Base-by-base conservation (phyloP, 1,139 yeast genomes). In the Yamadazyma atlantica region DNA sequence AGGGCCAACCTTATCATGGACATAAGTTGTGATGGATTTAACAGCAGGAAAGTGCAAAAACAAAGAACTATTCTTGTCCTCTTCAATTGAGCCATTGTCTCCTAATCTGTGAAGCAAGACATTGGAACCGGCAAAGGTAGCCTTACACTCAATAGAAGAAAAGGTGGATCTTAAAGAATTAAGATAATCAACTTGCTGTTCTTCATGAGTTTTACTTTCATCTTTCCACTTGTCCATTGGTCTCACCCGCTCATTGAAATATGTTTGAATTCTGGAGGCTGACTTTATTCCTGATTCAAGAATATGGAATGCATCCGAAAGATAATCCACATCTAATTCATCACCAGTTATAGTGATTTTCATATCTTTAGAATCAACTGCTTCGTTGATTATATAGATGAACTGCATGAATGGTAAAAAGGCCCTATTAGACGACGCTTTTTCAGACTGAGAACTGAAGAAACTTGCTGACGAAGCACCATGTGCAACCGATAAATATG, bases 21-120 rank as follows among this genome's bases (percentile, higher is more conserved):
- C 44, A 42, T 68, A 72, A 41, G 53, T 55, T 8, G 64, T 56
- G 3, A 76, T 71, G 8, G 86, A 69, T 35, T 69, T 72, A 1
- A 90, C 78, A 1, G 90, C 85, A 0, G 98, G 98, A 0, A 96
- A 79, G 38, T 78, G 85, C 23, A 90, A 60, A 31, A 69, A 73
- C 19, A 89, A 65, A 0, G 90, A 77, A 0, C 85, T 81, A 0
- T 76, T 48, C 36, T 65, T 43, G 6, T 16, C 17, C 12, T 28
- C 12, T 10, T 28, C 30, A 5, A 28, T 16, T 16, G 30, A 28
- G 38, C 69, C 51, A 7, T 67, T 62, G 45, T 70, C 59, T 22
- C 68, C 62, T 22, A 76, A 61, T 34, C 76, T 71, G 37, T 70
- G 67, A 14, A 84, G 63, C 39, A 71, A 66, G 10, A 84, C 76